Base-by-base conservation (phyloP, 352 stramenopile genomes). In the Plasmopara viticola region DNA sequence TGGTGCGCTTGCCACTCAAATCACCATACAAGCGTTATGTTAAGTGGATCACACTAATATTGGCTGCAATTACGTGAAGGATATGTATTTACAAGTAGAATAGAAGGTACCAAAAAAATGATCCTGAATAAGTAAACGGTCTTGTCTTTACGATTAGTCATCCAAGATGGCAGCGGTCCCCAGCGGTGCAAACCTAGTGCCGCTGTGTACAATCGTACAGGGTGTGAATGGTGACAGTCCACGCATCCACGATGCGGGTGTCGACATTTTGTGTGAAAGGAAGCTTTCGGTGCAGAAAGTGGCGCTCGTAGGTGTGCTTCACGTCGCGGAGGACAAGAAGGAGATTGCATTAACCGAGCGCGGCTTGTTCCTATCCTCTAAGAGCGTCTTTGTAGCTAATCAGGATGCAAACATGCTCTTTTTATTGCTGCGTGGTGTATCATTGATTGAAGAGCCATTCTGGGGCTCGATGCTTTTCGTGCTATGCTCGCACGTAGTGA, bases 391-490 rank as follows among this genome's bases (percentile, higher is more conserved):
- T 48, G 57, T 78, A 14, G 53, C 70, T 18, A 68, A 83, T n/a
- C 65, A 80, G 53, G 72, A 86, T 30, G 64, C 72, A 10, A 65
- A 57, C 9, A 68, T 78, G 60, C 41, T 90, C 29, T 37, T 84
- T 6, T 48, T 76, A n/a, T 68, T 82, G 4, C 49, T 90, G 44
- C 66, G 66, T 2, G 48, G 64, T 47, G 72, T 90, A 18, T 76
- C 81, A 6, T 38, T 90, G 10, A 44, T 46, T 0, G 28, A 60
- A 0, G 76, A 87, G 50, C 74, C 78, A 20, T 69, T 79, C 50
- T 90, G 78, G 78, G 78, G 78, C 30, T 73, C 61, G 10, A 57
- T 90, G 53, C 61, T 90, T 33, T 57, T 84, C 48, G 43, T 85
- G 17, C 18, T 90, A 48, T 66, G 61, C 56, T 86, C 78, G 25